phyloP scores from a whole-genome alignment of 768 basidiomycete genomes.

The Cystofilobasidium capitatum region DNA sequence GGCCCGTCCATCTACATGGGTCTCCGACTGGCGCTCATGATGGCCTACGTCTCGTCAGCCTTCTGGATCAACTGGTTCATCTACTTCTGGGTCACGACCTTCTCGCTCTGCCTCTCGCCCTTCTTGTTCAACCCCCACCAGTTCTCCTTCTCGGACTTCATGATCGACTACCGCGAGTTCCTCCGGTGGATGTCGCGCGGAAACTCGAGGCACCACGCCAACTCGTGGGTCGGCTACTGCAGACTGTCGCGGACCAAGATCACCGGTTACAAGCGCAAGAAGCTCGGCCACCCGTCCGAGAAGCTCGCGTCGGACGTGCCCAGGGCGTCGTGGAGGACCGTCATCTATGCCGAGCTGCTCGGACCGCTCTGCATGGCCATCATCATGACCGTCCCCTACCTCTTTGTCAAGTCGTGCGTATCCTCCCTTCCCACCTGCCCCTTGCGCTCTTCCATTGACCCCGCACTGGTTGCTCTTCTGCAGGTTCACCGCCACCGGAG shows the following conservation, averaged over 20 bases:
- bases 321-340: conserved; percentile 82
- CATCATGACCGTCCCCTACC: conserved; percentile 76
- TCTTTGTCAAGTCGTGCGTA: conserved; percentile 46
- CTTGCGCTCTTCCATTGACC: conserved; percentile 31
- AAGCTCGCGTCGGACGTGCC: conserved; percentile 93
- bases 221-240: conserved; percentile 99
- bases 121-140: conserved; percentile 99
- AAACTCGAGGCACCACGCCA: conserved; percentile 91
- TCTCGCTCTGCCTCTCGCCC: conserved; percentile 83
- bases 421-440: conserved; percentile 44
- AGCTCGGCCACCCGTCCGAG: conserved; percentile 90
- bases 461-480: background rate
- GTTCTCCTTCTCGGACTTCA: conserved; percentile 91
- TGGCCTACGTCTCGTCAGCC: conserved; percentile 86
- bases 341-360: conserved; percentile 75
- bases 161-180: conserved; percentile 95
- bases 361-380: conserved; percentile 77
- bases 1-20: conserved; percentile 97
- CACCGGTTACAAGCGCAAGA: conserved; percentile 99
- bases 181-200: conserved; percentile 98
- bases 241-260: conserved; percentile 95
- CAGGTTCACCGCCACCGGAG: conserved; percentile 24
- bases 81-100: conserved; percentile 53
- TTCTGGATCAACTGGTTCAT: conserved; percentile 49
- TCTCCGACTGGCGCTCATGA: conserved; percentile 79